Conservation (phyloP, 805 yeast species). For the Candida maesae region DNA sequence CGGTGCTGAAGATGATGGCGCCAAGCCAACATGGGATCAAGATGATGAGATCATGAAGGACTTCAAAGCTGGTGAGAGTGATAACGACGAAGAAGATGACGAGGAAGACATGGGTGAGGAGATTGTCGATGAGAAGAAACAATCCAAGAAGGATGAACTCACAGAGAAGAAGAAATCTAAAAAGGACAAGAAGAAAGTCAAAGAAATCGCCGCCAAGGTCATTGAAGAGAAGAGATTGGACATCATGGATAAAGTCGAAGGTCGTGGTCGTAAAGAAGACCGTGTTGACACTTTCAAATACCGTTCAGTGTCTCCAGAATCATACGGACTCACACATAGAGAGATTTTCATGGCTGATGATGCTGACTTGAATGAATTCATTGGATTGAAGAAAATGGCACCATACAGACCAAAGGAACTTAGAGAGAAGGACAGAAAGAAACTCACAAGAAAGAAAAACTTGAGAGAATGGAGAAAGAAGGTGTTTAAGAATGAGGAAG, state of each 20-base stretch:
- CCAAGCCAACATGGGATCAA: conserved; percentile 65
- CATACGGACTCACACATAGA: conserved; percentile 78
- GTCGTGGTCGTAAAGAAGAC: conserved; percentile 53
- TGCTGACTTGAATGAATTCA: conserved; percentile 72
- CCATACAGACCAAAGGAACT: conserved; percentile 80
- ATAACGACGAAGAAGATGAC: conserved; percentile 34
- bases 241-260: conserved; percentile 65
- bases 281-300: conserved; percentile 63
- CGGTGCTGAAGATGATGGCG: conserved; percentile 57
- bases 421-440: conserved; percentile 73
- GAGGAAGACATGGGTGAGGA: conserved; percentile 33
- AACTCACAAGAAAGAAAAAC: conserved; percentile 76
- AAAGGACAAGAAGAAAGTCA: conserved; percentile 57
- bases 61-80: conserved; percentile 38
- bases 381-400: conserved; percentile 89
- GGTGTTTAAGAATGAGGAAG: conserved; percentile 64
- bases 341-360: conserved; percentile 93
- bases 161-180: conserved; percentile 55
- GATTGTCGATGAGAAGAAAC: conserved; percentile 31
- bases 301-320: conserved; percentile 93
- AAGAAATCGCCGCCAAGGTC: conserved; percentile 67
- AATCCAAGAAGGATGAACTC: conserved; percentile 51
- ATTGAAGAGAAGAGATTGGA: conserved; percentile 70
- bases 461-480: conserved; percentile 87
- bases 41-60: conserved; percentile 52